Evolutionary conservation across 1,139 yeast species (phyloP).

Genomic region (Debaryomyces robertsiae): DNA sequence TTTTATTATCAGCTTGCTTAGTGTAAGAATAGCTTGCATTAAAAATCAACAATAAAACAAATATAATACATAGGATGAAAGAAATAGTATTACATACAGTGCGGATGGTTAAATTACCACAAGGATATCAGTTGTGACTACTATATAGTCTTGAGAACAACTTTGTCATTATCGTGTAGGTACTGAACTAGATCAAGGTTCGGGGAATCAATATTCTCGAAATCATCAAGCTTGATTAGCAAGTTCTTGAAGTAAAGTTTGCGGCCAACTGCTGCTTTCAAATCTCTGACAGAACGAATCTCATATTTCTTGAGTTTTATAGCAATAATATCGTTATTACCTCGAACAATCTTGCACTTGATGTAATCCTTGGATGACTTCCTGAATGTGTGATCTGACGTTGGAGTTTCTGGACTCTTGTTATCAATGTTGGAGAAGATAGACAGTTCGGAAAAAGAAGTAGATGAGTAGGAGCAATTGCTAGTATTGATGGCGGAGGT

Average conservation of each 20-base stretch:
- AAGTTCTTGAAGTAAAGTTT: constrained; percentile 32
- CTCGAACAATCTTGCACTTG: constrained; percentile 34
- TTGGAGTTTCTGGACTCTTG: constrained; percentile 4
- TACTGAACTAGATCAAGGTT: constrained; percentile 27
- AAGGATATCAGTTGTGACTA: too few relatives aligned
- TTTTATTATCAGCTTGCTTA: too few relatives aligned
- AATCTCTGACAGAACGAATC: constrained; percentile 27
- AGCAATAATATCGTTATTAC: constrained; percentile 31
- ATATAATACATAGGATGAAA: too few relatives aligned
- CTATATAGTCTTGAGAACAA: constrained; percentile 21
- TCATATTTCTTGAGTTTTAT: constrained; percentile 30
- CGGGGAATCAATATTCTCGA: constrained; percentile 31
- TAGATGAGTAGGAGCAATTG: constrained; percentile 1
- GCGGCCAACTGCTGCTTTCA: constrained; percentile 30
- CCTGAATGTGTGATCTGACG: neutral
- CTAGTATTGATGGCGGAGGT: constrained; percentile 1
- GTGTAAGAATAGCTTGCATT: too few relatives aligned
- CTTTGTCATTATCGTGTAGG: constrained; percentile 24
- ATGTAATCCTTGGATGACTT: constrained; percentile 14
- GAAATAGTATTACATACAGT: too few relatives aligned
- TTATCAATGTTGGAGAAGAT: constrained; percentile 4
- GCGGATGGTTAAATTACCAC: too few relatives aligned
- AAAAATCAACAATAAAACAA: too few relatives aligned
- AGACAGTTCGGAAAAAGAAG: constrained; percentile 8
- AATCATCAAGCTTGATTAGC: constrained; percentile 27